Evolutionary conservation across 345 rosid genomes (phyloP).

Genomic region (Firmiana major): DNA sequence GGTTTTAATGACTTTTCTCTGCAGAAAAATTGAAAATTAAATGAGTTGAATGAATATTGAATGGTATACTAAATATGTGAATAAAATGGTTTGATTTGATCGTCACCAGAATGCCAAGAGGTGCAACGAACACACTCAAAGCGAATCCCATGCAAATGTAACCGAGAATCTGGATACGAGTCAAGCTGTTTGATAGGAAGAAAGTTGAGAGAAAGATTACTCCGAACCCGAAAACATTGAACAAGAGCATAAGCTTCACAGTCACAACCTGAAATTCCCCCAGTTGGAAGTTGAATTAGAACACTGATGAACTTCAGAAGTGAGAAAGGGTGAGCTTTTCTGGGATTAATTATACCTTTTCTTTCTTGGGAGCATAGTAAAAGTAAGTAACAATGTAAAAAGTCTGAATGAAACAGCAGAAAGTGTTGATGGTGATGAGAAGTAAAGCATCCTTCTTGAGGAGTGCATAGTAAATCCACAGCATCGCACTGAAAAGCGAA

Average conservation of each 20-base stretch:
- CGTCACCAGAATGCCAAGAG: slow-evolving; percentile 78
- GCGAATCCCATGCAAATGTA: slow-evolving; percentile 77
- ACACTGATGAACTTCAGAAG: background rate
- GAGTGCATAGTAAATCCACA: slow-evolving; percentile 69
- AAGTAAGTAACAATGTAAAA: slow-evolving; percentile 50
- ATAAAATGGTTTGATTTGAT: background rate
- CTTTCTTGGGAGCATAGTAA: slow-evolving; percentile 58
- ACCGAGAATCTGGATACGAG: slow-evolving; percentile 55
- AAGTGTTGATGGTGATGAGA: slow-evolving; percentile 59
- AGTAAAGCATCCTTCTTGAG: slow-evolving; percentile 35
- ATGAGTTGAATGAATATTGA: background rate
- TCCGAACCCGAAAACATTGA: slow-evolving; percentile 67
- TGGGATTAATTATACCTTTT: slow-evolving; percentile 33
- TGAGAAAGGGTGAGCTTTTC: background rate
- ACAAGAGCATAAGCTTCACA: slow-evolving; percentile 40
- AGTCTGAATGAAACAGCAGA: slow-evolving; percentile 44
- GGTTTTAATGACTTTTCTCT: slow-evolving; percentile 83
- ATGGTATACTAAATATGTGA: background rate
- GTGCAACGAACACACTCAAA: slow-evolving; percentile 69
- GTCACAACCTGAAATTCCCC: slow-evolving; percentile 42
- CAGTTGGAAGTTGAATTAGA: background rate
- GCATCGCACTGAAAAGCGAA: slow-evolving; percentile 69
- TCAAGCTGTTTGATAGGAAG: slow-evolving; percentile 33
- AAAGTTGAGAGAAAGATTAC: slow-evolving; percentile 35
- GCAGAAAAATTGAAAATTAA: slow-evolving; percentile 10